Conservation (phyloP, 2,329 filamentous ascomycete species). For the Pseudogymnoascus sp. region DNA sequence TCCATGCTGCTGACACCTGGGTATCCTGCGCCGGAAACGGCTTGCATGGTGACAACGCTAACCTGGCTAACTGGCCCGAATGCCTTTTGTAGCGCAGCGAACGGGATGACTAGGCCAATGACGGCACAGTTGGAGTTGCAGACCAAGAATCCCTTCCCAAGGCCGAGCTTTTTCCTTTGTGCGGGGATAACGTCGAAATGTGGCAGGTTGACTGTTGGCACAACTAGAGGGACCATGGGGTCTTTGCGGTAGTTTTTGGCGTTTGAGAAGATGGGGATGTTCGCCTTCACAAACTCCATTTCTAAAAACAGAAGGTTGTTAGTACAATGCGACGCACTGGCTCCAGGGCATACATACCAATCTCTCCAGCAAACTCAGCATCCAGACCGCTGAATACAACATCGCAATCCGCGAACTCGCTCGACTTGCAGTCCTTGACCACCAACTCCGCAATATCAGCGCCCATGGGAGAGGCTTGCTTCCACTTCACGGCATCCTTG, state of each 20-base stretch:
- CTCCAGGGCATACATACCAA: constrained; percentile 52
- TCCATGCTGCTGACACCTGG: constrained; percentile 90
- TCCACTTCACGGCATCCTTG: constrained; percentile 90
- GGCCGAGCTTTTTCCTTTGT: constrained; percentile 63
- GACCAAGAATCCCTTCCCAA: constrained; percentile 83
- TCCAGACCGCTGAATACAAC: constrained; percentile 90
- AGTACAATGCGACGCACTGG: constrained; percentile 5
- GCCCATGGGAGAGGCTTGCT: constrained; percentile 79
- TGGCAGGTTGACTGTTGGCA: constrained; percentile 85
- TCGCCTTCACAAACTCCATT: constrained; percentile 79
- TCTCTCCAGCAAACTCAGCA: constrained; percentile 83
- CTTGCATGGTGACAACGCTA: constrained; percentile 86
- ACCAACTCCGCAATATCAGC: constrained; percentile 67
- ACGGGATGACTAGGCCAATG: constrained; percentile 90
- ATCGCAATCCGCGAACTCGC: constrained; percentile 82
- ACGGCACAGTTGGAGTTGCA: constrained; percentile 99
- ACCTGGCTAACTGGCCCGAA: constrained; percentile 74
- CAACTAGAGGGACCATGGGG: constrained; percentile 82
- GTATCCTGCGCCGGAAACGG: constrained; percentile 86
- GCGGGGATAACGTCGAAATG: constrained; percentile 86
- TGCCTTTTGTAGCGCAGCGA: constrained; percentile 76
- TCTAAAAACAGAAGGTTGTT: constrained; percentile 43
- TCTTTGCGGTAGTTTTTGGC: constrained; percentile 94
- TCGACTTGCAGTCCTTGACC: constrained; percentile 74
- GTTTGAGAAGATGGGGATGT: constrained; percentile 92